Evolutionary conservation across 2,329 filamentous ascomycete genomes (phyloP), one percentile per base, ranked within the genome.

Genomic region (Lachnellula arida): DNA sequence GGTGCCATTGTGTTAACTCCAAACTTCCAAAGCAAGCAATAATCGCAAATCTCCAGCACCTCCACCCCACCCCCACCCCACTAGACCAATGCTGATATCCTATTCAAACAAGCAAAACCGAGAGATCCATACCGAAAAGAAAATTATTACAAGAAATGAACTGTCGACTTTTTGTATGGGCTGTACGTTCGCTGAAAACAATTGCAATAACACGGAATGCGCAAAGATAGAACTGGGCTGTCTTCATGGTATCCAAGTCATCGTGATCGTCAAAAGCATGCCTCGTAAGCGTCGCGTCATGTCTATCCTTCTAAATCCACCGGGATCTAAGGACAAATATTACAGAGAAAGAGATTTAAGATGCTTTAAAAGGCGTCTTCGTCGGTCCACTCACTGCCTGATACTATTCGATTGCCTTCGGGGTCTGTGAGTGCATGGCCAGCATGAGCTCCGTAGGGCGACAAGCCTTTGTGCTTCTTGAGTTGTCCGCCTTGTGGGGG

Each of bases 311-410:
- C 49, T 51, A 52, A 57, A 46, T 53, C 15, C 42, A 23, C 42
- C 42, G 11, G 42, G 42, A 22, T 12, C 11, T 23, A 22, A 44
- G 22, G 42, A 22, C 42, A n/a, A 44, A 22, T 19, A 44, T 17
- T 44, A 44, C 22, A 47, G 37, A 54, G 23, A 55, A 48, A 55
- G 9, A 6, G 22, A 34, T 4, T 9, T 17, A 34, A 49, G 35
- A 58, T 23, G 15, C 14, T 32, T 64, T 66, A 84, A 65, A 77
- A 84, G 37, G 75, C 79, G 68, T 86, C 82, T 67, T 86, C 83
- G 60, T 86, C 84, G 1, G 82, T 85, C 84, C 84, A 87, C 47
- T 86, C 84, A 69, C 82, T 85, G 12, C 81, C 81, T 34, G 81
- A 84, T n/a, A 81, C 73, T 58, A 85, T 82, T 35, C 83, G 76